Base-by-base conservation (phyloP, 805 yeast genomes). In the Schizosaccharomyces cryophilus region DNA sequence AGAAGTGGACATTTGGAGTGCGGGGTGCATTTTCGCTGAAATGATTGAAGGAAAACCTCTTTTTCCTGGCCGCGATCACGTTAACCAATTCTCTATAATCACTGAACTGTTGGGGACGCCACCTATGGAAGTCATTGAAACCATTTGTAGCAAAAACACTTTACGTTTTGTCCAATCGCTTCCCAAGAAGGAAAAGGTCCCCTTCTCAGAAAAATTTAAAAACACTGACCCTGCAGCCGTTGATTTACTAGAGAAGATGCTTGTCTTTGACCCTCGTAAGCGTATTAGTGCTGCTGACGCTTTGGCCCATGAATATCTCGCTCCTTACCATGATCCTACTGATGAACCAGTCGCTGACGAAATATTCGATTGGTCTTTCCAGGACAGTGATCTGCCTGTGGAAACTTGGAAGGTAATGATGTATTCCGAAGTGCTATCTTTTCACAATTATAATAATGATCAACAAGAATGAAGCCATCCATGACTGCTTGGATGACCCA, bases 331-430 rank as follows among this genome's bases (percentile, higher is more conserved):
- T 71, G 98, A 93, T 69, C 95, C 97, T 40, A 80, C 88, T 3
- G 99, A 93, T 73, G 99, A 93, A 73, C 98, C 99, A 1, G 84
- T 80, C 4, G 95, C 97, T 38, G 87, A 82, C 59, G 86, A 84
- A 66, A 85, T 84, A 70, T 93, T 93, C 68, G 98, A 93, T 73
- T 93, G 99, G 99, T 83, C 93, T 68, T 90, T 90, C 72, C 90
- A 93, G 71, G 66, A 94, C 67, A 97, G 96, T 0, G 98, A 90
- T 72, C 77, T 90, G 67, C 96, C 97, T 2, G 93, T 93, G 19
- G 97, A 93, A 69, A 87, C 96, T 54, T 90, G 98, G 98, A 82
- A 95, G 74, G 95, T 88, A 21, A 90, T 93, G 97, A 90, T 93
- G 95, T 93, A 93, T 73, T 84, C 95, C 61, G 98, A 90, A 73